phyloP scores from a whole-genome alignment of 169 alveolate genomes.

The Plasmodium gonderi region DNA sequence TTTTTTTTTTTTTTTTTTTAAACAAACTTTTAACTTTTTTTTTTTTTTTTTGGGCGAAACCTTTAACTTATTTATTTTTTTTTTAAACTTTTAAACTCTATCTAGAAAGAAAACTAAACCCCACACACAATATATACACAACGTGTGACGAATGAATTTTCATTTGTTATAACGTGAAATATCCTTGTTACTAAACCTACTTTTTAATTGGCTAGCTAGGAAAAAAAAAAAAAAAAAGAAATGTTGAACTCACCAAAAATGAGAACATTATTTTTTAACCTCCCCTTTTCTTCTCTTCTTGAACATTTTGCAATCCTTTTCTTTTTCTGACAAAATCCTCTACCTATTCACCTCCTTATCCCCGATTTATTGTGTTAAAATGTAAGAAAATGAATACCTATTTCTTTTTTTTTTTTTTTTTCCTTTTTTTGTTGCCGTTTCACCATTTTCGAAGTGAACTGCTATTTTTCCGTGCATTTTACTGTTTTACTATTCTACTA shows the following conservation, averaged over 20 bases:
- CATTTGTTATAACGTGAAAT: not conserved
- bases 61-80: not conserved
- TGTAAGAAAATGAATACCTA: not conserved
- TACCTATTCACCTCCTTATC: not conserved
- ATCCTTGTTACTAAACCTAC: not conserved
- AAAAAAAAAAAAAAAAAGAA: not conserved
- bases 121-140: not conserved
- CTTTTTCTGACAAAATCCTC: not conserved
- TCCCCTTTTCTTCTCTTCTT: not conserved
- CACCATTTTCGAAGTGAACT: not conserved
- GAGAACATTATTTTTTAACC: not conserved
- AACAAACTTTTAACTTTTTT: not conserved
- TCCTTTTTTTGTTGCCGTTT: not conserved
- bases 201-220: not conserved
- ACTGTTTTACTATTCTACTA: no score
- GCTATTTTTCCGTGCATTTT: no score
- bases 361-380: not conserved
- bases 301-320: not conserved
- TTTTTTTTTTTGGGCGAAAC: not conserved
- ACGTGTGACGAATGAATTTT: not conserved
- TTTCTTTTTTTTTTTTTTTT: no score
- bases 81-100: not conserved
- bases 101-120: not conserved
- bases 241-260: not conserved
- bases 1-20: not conserved